Conservation (phyloP, 768 basidiomycete species). For the Hygrophoropsis aurantiaca region DNA sequence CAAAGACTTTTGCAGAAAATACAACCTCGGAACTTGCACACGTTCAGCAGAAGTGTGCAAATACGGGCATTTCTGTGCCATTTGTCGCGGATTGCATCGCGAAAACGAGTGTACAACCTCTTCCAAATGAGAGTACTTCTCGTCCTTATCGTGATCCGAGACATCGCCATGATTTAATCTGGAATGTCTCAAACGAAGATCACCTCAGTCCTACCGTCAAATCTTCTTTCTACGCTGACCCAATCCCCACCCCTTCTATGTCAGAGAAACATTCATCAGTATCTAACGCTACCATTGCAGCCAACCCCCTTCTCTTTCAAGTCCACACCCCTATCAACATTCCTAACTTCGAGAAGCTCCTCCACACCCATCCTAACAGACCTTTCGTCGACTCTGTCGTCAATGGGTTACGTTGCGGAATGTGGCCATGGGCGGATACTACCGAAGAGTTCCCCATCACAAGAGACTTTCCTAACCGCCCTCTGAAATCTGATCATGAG, state of each 20-base stretch:
- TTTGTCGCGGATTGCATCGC: too few relatives aligned
- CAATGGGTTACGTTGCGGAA: conserved; percentile 33
- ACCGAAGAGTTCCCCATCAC: conserved; percentile 17
- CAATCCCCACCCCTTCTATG: not conserved
- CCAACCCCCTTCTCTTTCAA: conserved; percentile 12
- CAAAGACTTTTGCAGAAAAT: too few relatives aligned
- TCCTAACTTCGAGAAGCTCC: conserved; percentile 15
- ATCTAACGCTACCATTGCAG: not conserved
- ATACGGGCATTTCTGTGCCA: too few relatives aligned
- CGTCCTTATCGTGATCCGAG: too few relatives aligned
- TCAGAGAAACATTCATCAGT: not conserved
- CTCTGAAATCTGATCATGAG: too few relatives aligned
- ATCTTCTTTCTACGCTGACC: not conserved
- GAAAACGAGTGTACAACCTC: too few relatives aligned
- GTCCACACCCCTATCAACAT: conserved; percentile 25
- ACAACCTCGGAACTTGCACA: too few relatives aligned
- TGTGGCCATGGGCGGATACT: conserved; percentile 44
- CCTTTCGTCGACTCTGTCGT: conserved; percentile 35
- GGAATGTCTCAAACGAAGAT: too few relatives aligned
- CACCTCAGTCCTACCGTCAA: not conserved
- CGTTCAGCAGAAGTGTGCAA: too few relatives aligned
- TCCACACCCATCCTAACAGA: conserved; percentile 36
- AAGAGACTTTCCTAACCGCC: conserved; percentile 20
- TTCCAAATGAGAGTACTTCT: too few relatives aligned
- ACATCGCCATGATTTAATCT: too few relatives aligned